These are phyloP conservation scores for Candida khao-thaluensis DNA, from an alignment of 805 yeast species.

Conservation along the genomic window DNA sequence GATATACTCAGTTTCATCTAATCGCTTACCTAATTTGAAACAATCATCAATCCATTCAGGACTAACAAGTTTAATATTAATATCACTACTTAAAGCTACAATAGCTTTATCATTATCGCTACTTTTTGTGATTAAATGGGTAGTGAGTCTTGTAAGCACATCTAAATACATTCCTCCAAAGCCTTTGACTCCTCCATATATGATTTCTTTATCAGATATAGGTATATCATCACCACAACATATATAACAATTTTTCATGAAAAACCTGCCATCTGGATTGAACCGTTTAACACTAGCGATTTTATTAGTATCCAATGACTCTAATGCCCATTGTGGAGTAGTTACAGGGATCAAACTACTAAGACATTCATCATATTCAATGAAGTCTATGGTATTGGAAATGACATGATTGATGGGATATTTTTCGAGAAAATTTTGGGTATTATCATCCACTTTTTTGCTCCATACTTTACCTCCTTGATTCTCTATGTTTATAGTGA, in stretches of 20 bases:
- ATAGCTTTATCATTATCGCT: constrained; percentile 56
- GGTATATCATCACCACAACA: constrained; percentile 59
- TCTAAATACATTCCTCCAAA: constrained; percentile 77
- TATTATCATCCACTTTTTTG: constrained; percentile 10
- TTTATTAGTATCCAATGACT: constrained; percentile 41
- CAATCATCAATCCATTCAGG: constrained; percentile 84
- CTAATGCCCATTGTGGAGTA: constrained; percentile 57
- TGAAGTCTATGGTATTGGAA: constrained; percentile 50
- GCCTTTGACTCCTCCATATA: constrained; percentile 64
- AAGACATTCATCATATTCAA: constrained; percentile 47
- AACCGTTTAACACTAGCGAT: constrained; percentile 55
- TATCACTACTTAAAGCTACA: constrained; percentile 45
- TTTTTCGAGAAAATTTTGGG: constrained; percentile 12
- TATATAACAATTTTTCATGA: constrained; percentile 60
- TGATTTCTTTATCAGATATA: constrained; percentile 60
- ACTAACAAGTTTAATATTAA: constrained; percentile 57
- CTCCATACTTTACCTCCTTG: constrained; percentile 10
- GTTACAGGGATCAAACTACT: constrained; percentile 65
- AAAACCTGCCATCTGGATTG: constrained; percentile 68
- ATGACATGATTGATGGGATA: constrained; percentile 43
- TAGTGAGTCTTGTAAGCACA: constrained; percentile 63
- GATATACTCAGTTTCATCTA: constrained; percentile 55
- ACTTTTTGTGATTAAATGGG: constrained; percentile 69
- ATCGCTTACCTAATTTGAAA: constrained; percentile 47
- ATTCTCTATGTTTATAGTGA: constrained; percentile 12